Evolutionary conservation across 1,284 basidiomycete genomes (phyloP), one percentile per base, ranked within the genome.

Genomic region (Kwoniella shivajii): DNA sequence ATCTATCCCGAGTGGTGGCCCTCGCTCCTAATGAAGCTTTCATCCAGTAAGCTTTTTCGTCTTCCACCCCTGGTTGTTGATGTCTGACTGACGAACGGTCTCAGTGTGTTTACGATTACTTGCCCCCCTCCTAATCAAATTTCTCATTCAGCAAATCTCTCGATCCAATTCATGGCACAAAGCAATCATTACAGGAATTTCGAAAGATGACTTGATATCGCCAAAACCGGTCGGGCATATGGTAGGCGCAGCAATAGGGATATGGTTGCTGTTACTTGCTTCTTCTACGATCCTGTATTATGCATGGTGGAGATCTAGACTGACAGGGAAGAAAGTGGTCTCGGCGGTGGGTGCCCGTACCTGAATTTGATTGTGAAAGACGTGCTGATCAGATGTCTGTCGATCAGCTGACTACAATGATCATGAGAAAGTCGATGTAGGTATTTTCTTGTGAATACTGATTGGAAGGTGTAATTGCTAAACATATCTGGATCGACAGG

Each of bases 381-480:
- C 11, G 14, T 20, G 11, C 26, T 3, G 11, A 30, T 20, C 27
- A 30, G 27, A 16, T 16, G 18, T 27, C 30, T 29, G 7, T 14
- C 9, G 16, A 9, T 3, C 52, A 69, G 65, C 31, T 65, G 14
- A 64, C 64, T 38, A 60, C 64, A 38, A 31, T 70, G 22, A 64
- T 68, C 22, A 53, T 56, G 2, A 53, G 65, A 14, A 68, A 70
- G 37, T 57, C 62, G 1, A 61, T 63, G 68, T 67, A 26, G 50
- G 67, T 56, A 16, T 6, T 78, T 80, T 7, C 85, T 6, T 16
- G 27, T 11, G 11, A 11, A 10, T 6, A 39, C 6, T 10, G 7
- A 14, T 6, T 13, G 38, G 20, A 6, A 18, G n/a, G 9, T 13
- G 6, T 20, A 20, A 39, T 20, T 39, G 11, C 11, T 39, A 11